Conservation (phyloP, 2,329 filamentous ascomycete genomes). For the Ophiostoma sp. region DNA sequence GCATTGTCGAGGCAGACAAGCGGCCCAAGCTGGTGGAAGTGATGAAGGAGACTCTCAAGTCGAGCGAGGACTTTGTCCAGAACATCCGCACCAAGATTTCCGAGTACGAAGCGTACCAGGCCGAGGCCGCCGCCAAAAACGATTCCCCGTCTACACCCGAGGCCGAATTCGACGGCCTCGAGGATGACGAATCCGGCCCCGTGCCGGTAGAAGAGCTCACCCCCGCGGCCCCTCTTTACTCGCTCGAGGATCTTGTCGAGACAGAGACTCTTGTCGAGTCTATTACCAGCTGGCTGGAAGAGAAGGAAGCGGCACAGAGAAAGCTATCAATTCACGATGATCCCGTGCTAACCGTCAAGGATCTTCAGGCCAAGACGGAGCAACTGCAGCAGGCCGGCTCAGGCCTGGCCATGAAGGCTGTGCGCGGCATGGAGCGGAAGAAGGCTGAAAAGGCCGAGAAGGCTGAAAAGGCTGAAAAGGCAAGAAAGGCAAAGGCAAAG, state of each 20-base stretch:
- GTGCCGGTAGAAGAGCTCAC: constrained; percentile 35
- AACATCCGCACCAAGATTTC: constrained; percentile 65
- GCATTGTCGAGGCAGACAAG: constrained; percentile 65
- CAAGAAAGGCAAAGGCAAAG: constrained; percentile 36
- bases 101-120: constrained; percentile 60
- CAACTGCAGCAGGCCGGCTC: constrained; percentile 66
- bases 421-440: constrained; percentile 50
- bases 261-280: constrained; percentile 59
- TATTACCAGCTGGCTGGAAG: constrained; percentile 67
- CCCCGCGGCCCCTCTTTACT: constrained; percentile 17
- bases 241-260: constrained; percentile 42
- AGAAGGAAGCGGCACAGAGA: constrained; percentile 65
- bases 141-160: not conserved
- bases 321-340: constrained; percentile 66
- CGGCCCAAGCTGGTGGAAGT: constrained; percentile 64
- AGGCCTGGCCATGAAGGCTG: constrained; percentile 65
- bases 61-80: constrained; percentile 64
- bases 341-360: constrained; percentile 66
- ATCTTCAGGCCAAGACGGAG: constrained; percentile 62
- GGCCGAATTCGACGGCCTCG: constrained; percentile 64
- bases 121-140: constrained; percentile 39
- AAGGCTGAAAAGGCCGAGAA: constrained; percentile 37
- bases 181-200: constrained; percentile 55
- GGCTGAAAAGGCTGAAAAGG: constrained; percentile 35
- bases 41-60: constrained; percentile 65